A percentile compares a stretch with the other conserved stretches of the same genome.
Conservation (phyloP, 2,329 filamentous ascomycete species). For the Phyllachora maydis region DNA sequence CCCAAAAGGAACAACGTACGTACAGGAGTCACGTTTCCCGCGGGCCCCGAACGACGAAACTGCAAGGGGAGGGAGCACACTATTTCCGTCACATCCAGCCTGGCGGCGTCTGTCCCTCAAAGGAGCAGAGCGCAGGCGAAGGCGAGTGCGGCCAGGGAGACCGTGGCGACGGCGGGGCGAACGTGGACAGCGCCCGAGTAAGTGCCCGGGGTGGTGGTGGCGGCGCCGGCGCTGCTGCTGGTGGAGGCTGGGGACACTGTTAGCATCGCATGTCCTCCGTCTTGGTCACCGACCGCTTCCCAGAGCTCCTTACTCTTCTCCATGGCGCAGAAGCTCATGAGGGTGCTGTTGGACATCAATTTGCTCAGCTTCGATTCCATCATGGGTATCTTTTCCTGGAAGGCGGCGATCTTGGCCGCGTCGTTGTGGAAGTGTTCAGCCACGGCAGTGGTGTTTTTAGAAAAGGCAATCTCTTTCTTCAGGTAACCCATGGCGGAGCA, state of each 20-base stretch:
- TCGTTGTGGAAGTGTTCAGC: conserved; percentile 13
- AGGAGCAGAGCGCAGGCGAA: not conserved
- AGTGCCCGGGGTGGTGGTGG: not conserved
- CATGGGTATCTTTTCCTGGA: conserved; percentile 11
- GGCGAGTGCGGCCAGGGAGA: conserved; percentile 1
- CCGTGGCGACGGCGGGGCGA: not conserved
- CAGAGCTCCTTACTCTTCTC: conserved; percentile 2
- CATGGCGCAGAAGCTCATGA: conserved; percentile 6
- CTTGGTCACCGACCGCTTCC: not conserved
- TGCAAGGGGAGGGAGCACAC: too few species aligned
- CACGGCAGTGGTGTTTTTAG: conserved; percentile 11
- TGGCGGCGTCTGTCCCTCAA: too few species aligned
- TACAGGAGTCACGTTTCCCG: too few species aligned
- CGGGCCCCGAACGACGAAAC: too few species aligned
- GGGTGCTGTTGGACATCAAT: conserved; percentile 14
- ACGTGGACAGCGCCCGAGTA: not conserved
- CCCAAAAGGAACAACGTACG: too few species aligned
- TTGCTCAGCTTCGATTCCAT: conserved; percentile 9
- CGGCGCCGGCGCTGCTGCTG: not conserved
- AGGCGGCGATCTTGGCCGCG: conserved; percentile 12
- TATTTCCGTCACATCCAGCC: too few species aligned
- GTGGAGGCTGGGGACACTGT: not conserved
- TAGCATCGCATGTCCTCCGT: too few species aligned
- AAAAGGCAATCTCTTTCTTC: conserved; percentile 6
- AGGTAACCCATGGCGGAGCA: conserved; percentile 6